A percentile compares a stretch with the other conserved stretches of the same genome.
Conservation (phyloP, 176 grass and related monocot genomes). For the Saccharum officinarum region DNA sequence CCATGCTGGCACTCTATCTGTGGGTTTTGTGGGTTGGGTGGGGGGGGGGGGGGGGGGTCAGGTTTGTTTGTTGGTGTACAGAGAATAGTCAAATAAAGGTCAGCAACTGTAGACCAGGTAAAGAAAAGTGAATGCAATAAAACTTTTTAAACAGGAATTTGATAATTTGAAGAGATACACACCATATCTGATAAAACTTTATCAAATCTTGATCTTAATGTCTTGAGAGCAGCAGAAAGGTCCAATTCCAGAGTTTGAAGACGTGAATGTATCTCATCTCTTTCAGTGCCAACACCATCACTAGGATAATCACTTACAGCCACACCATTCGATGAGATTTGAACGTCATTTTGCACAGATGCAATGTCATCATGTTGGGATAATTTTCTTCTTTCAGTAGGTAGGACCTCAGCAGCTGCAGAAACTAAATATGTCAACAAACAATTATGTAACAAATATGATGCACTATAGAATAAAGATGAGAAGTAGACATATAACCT, state of each 20-base stretch:
- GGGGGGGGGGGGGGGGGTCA: too few species aligned
- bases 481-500: slow-evolving; percentile 40
- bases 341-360: slow-evolving; percentile 23
- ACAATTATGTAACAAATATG: slow-evolving; percentile 26
- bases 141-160: not conserved
- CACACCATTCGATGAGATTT: slow-evolving; percentile 38
- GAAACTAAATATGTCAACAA: slow-evolving; percentile 34
- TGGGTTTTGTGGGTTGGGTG: too few species aligned
- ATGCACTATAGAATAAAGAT: slow-evolving; percentile 15
- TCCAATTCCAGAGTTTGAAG: slow-evolving; percentile 78
- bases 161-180: slow-evolving; percentile 26
- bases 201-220: slow-evolving; percentile 71
- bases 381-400: slow-evolving; percentile 35
- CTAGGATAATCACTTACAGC: slow-evolving; percentile 36
- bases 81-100: not conserved
- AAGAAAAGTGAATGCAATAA: slow-evolving; percentile 28
- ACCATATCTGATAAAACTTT: slow-evolving; percentile 62
- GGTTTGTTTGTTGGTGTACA: too few species aligned
- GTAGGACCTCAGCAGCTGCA: slow-evolving; percentile 61
- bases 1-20: too few species aligned
- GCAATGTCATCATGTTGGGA: slow-evolving; percentile 28
- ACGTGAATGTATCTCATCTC: slow-evolving; percentile 60
- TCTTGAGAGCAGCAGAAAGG: slow-evolving; percentile 61
- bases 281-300: slow-evolving; percentile 36
- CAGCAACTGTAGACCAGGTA: slow-evolving; percentile 19